phyloP scores from a whole-genome alignment of 345 rosid genomes.

The Gossypium ekmanianum region DNA sequence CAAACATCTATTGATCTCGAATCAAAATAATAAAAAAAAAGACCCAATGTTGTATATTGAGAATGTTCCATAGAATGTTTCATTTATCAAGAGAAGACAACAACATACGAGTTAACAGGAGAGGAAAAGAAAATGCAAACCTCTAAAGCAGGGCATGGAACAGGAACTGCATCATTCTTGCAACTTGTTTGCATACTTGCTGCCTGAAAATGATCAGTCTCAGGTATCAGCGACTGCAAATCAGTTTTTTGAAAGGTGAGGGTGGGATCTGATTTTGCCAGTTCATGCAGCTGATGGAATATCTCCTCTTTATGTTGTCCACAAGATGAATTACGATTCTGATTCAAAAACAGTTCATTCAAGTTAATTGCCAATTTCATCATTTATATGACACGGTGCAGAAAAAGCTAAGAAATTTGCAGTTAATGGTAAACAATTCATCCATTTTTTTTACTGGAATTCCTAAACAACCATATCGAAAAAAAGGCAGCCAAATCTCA shows the following conservation, averaged over 20 bases:
- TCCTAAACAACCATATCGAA: background rate
- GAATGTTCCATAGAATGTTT: background rate
- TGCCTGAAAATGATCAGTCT: conserved; percentile 19
- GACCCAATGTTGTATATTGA: background rate
- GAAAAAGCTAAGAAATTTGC: conserved; percentile 4
- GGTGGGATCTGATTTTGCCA: conserved; percentile 44
- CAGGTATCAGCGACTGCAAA: conserved; percentile 31
- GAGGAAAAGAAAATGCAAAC: conserved; percentile 24
- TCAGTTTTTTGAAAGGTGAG: conserved; percentile 34
- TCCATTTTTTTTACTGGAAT: too few relatives aligned
- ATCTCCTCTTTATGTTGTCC: conserved; percentile 72
- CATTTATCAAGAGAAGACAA: background rate
- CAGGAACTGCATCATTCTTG: conserved; percentile 23
- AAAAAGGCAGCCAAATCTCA: background rate
- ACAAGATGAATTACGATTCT: conserved; percentile 83
- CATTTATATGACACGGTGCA: too few relatives aligned
- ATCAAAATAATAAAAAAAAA: too few relatives aligned
- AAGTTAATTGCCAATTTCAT: background rate
- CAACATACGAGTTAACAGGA: background rate
- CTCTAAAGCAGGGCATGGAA: conserved; percentile 35
- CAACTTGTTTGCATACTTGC: background rate
- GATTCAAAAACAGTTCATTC: conserved; percentile 23
- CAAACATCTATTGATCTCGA: too few relatives aligned
- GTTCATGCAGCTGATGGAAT: conserved; percentile 59
- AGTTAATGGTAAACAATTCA: background rate